Evolutionary conservation across 306 rosid species (phyloP).

Genomic region (Malus asiatica): DNA sequence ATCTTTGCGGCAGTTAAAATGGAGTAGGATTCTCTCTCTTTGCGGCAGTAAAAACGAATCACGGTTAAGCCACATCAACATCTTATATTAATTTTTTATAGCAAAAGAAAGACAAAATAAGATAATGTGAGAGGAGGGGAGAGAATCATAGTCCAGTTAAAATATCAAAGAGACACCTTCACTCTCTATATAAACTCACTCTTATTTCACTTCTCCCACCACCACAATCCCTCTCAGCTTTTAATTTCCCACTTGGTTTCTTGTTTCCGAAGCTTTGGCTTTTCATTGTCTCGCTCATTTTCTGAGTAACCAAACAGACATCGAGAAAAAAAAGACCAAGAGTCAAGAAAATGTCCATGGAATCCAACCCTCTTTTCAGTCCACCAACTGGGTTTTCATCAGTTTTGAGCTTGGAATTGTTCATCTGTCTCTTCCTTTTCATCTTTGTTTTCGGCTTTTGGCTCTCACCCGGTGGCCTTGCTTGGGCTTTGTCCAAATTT

Average conservation of each 20-base stretch:
- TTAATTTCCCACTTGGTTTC: background rate
- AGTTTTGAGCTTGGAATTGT: slow-evolving; percentile 22
- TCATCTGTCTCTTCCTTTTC: slow-evolving; percentile 13
- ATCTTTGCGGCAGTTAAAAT: background rate
- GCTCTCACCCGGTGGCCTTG: slow-evolving; percentile 57
- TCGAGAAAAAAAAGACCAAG: background rate
- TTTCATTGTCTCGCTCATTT: background rate
- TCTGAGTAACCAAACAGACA: background rate
- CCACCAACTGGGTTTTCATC: slow-evolving; percentile 23
- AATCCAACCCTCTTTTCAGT: slow-evolving; percentile 28
- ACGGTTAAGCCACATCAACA: no score
- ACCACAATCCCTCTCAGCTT: background rate
- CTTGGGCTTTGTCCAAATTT: slow-evolving; percentile 46
- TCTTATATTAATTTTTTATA: no score
- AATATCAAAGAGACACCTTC: background rate
- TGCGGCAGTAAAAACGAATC: no score
- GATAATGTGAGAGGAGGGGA: no score
- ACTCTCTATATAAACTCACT: slow-evolving; percentile 1
- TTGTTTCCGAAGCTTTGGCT: background rate
- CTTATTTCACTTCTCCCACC: background rate
- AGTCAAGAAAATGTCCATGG: slow-evolving; percentile 36
- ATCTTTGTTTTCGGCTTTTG: slow-evolving; percentile 16
- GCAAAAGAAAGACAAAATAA: no score
- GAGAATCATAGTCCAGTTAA: background rate
- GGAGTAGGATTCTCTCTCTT: no score